These are phyloP conservation scores for Limnomonas spitsbergensis DNA, from an alignment of 139 green algal species.

Conservation along the genomic window DNA sequence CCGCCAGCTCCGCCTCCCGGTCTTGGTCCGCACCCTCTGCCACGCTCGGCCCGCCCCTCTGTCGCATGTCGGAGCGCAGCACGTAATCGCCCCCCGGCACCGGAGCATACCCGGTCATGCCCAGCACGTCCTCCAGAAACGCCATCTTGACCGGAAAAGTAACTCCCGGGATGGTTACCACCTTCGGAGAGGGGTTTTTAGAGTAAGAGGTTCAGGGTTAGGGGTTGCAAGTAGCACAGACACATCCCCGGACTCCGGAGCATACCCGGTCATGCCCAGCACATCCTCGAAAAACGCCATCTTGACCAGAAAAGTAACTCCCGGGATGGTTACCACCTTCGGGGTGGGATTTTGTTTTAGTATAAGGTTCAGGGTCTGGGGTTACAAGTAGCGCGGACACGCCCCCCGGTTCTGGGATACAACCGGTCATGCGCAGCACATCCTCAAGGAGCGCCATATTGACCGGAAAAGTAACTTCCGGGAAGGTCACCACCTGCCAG, in stretches of 20 bases:
- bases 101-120: neutral
- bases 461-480: conserved; percentile 35
- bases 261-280: conserved; percentile 4
- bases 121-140: conserved; percentile 21
- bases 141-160: conserved; percentile 41
- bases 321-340: conserved; percentile 28
- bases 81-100: no score
- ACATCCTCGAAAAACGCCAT: conserved; percentile 29
- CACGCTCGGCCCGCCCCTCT: no score
- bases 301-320: conserved; percentile 38
- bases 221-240: no score
- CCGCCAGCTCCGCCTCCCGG: neutral
- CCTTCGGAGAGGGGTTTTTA: conserved; percentile 2
- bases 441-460: conserved; percentile 33
- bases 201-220: no score
- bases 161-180: conserved; percentile 33
- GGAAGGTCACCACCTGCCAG: conserved; percentile 31
- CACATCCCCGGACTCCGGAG: no score
- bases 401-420: no score
- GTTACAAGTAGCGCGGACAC: no score
- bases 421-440: neutral
- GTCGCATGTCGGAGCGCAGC: no score
- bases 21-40: no score
- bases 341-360: no score
- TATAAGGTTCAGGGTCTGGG: no score